Evolutionary conservation across 495 filamentous ascomycete genomes (phyloP), one percentile per base, ranked within the genome.

Genomic region (Penicillium paradoxum): DNA sequence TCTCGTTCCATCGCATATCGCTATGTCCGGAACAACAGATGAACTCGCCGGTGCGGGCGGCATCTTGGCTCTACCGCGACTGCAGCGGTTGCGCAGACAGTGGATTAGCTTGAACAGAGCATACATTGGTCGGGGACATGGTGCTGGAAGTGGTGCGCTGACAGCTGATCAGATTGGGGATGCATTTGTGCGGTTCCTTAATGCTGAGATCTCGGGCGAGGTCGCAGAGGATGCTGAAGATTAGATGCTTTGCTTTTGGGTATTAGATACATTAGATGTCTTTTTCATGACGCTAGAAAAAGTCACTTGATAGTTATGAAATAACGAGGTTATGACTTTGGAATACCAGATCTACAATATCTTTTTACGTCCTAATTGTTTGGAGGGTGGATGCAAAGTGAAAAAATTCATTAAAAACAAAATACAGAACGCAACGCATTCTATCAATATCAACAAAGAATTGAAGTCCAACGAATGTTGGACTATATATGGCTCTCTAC

Each of bases 11-110:
- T 72, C 73, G 9, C 72, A 77, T 56, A 57, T 76, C 15, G 73
- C 70, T 13, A 57, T 61, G 8, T 54, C 64, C 0, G 68, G 68
- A 6, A 60, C 69, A 4, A 77, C 73, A 18, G 72, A 77, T 54
- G 73, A 75, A 34, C 56, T 77, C 0, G 70, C 70, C 4, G 72
- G 65, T 19, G 68, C 72, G 0, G 75, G 76, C 1, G 79, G 77
- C 8, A 75, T 81, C 38, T 63, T 89, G 7, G 80, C 83, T 0
- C 59, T 95, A 41, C 87, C 92, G 29, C 83, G 87, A 57, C 65
- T 97, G 65, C 93, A 97, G 71, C 71, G 93, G 48, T 60, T 95
- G 55, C 77, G 91, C 44, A 81, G 93, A 56, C 89, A 92, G 62
- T 97, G 91, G 75, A 90, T 95, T 51, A 77, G 78, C 34, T 63